Evolutionary conservation across 2,329 filamentous ascomycete species (phyloP).

Genomic region (Aspergillus sp.): DNA sequence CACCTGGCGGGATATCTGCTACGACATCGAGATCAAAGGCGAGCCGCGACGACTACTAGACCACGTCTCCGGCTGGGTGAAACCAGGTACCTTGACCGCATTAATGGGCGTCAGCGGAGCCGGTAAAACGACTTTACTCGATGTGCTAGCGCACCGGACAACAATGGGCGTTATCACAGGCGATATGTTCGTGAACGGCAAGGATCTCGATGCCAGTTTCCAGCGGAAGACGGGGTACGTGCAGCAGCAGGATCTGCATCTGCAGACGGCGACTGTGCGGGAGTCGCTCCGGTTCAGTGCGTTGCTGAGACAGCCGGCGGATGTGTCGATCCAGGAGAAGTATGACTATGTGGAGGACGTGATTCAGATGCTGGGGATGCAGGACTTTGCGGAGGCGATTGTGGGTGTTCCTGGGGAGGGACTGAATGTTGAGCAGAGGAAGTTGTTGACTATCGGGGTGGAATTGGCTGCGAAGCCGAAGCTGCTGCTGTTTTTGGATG

Average conservation of each 20-base stretch:
- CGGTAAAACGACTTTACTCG: conserved; percentile 91
- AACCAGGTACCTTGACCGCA: conserved; percentile 83
- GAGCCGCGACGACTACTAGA: conserved; percentile 73
- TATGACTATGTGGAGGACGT: conserved; percentile 84
- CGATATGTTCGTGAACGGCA: conserved; percentile 77
- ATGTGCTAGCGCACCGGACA: conserved; percentile 79
- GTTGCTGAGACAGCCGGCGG: conserved; percentile 76
- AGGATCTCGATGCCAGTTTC: conserved; percentile 73
- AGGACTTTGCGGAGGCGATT: conserved; percentile 80
- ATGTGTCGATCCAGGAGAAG: conserved; percentile 71
- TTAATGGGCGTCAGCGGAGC: conserved; percentile 76
- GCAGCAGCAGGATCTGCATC: conserved; percentile 86
- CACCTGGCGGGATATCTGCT: conserved; percentile 83
- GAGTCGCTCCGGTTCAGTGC: conserved; percentile 86
- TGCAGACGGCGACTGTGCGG: conserved; percentile 78
- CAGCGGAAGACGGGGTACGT: conserved; percentile 80
- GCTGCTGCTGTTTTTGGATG: conserved; percentile 85
- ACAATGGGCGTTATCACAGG: conserved; percentile 86
- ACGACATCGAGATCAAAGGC: conserved; percentile 73
- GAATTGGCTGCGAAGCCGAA: conserved; percentile 90
- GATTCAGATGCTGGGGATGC: conserved; percentile 52
- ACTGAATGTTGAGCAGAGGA: conserved; percentile 62
- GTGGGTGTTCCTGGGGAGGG: conserved; percentile 88
- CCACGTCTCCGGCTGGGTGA: conserved; percentile 86
- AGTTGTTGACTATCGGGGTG: conserved; percentile 86